Base-by-base conservation (phyloP, 495 filamentous ascomycete species). In the Penicillium soppii region DNA sequence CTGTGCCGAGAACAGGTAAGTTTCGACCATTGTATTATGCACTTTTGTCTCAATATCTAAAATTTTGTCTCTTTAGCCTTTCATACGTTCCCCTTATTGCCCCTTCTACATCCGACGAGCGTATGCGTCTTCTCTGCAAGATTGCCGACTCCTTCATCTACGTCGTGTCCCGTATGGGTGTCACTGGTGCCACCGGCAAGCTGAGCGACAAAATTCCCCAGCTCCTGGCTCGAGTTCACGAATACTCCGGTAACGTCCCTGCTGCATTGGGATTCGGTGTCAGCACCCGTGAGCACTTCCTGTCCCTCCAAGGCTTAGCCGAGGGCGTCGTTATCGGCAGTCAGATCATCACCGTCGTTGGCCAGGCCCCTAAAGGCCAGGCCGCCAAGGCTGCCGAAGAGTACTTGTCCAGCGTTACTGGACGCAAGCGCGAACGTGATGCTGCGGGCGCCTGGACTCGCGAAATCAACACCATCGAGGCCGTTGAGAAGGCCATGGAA, bases 81-180 rank as follows among this genome's bases (percentile, higher is more conserved):
- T 96, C 91, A 2, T 99, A 97, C 67, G 85, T 99, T 10, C 94
- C 94, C 3, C 79, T 99, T 7, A 95, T 99, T 62, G 92, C 94
- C 12, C 94, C 94, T 17, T 84, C 92, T 2, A 97, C 94, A 1
- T 92, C 91, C n/a, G 88, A 94, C 48, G 69, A 82, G 38, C 89
- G 94, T 48, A 92, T 97, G 90, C 91, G 91, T 71, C 74, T 96
- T 4, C 83, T 99, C 19, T 99, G 94, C 81, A 85, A 89, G 70
- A 95, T 99, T 42, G 94, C 95, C 58, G 92, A 97, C 71, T 96
- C 91, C 7, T 99, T 99, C 76, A 95, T 99, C 71, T 99, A 99
- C 67, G 94, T 99, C 49, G 95, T 97, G 17, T 97, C 94, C 2
- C 82, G 92, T 53, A 96, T 97, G 90, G 94, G 94, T 53, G 91